A percentile compares a stretch with the other conserved stretches of the same genome.
Evolutionary conservation across 352 stramenopile genomes (phyloP).

Genomic region (Phytophthora macrochlamydospora): DNA sequence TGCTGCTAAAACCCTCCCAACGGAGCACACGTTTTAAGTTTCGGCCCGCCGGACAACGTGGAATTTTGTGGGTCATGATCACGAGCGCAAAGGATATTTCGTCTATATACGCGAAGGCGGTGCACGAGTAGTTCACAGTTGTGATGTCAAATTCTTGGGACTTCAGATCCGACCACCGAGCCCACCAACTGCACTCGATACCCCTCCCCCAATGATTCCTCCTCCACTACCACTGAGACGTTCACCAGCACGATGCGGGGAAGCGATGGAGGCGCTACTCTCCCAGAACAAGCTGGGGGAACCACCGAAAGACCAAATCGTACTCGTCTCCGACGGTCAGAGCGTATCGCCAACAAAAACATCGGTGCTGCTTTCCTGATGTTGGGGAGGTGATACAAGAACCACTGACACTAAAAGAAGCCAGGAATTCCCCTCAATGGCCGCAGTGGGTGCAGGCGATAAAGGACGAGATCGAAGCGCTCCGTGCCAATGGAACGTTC

Average conservation of each 20-base stretch:
- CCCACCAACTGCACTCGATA: background rate
- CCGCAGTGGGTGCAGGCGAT: background rate
- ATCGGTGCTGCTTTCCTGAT: background rate
- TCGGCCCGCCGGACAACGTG: background rate
- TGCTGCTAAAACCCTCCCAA: background rate
- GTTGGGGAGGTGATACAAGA: constrained; percentile 3
- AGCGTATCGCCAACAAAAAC: constrained; percentile 8
- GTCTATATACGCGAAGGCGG: constrained; percentile 5
- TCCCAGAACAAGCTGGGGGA: background rate
- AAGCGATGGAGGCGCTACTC: background rate
- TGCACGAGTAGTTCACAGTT: background rate
- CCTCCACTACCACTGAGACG: background rate
- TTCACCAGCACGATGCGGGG: constrained; percentile 1
- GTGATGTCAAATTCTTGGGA: constrained; percentile 6
- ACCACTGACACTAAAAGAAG: constrained; percentile 4
- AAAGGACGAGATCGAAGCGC: constrained; percentile 1
- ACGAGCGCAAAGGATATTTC: constrained; percentile 1
- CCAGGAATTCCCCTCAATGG: background rate
- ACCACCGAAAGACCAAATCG: background rate
- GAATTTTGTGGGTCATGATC: constrained; percentile 2
- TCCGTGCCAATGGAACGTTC: constrained; percentile 4
- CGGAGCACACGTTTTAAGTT: constrained; percentile 8
- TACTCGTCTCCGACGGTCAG: background rate
- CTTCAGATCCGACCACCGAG: background rate
- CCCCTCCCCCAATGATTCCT: background rate